phyloP scores from a whole-genome alignment of 495 filamentous ascomycete species.

The Aspergillus wentii region DNA sequence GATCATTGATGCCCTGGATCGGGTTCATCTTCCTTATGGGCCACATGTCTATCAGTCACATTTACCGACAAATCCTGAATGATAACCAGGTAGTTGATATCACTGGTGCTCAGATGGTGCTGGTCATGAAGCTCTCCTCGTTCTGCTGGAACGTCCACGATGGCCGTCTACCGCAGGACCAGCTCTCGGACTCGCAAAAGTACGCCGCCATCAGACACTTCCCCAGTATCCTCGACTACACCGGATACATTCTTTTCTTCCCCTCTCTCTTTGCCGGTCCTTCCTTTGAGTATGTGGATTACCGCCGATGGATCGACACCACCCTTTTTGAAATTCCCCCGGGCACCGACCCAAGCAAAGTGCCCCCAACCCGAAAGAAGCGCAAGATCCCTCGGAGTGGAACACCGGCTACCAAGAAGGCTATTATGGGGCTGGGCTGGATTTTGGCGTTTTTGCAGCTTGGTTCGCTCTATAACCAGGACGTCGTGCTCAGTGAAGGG shows the following conservation, averaged over 20 bases:
- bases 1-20: constrained; percentile 98
- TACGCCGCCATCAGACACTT: constrained; percentile 71
- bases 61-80: constrained; percentile 68
- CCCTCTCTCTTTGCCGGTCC: constrained; percentile 83
- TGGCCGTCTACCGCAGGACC: constrained; percentile 69
- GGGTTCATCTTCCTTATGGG: constrained; percentile 93
- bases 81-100: constrained; percentile 71
- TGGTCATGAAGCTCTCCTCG: constrained; percentile 95
- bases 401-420: constrained; percentile 78
- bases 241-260: constrained; percentile 92
- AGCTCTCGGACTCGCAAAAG: constrained; percentile 81
- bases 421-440: constrained; percentile 67
- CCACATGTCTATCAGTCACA: constrained; percentile 88
- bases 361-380: constrained; percentile 82
- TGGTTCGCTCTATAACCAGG: constrained; percentile 56
- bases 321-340: constrained; percentile 88
- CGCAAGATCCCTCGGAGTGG: constrained; percentile 91
- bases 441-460: constrained; percentile 74
- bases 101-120: constrained; percentile 95
- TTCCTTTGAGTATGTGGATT: constrained; percentile 91
- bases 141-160: constrained; percentile 99
- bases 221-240: constrained; percentile 71
- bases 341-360: constrained; percentile 71
- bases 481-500: constrained; percentile 52
- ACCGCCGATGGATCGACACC: constrained; percentile 86